A percentile compares a stretch with the other conserved stretches of the same genome.
Conservation (phyloP, 1,139 yeast species). For the Blastobotrys ciferrii region DNA sequence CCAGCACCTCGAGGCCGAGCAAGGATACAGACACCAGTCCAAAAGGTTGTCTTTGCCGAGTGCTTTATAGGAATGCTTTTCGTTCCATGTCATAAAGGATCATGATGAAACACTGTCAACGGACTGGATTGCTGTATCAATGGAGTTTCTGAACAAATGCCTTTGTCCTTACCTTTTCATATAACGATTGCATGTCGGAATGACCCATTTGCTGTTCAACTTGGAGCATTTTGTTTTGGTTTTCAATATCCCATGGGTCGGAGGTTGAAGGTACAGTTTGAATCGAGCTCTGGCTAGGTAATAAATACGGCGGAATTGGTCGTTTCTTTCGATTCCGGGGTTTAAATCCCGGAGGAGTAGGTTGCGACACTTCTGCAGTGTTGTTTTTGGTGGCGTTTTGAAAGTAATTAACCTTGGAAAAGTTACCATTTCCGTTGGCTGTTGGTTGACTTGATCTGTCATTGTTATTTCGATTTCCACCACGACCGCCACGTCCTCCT, state of each 20-base stretch:
- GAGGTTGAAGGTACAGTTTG: constrained; percentile 12
- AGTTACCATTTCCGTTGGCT: not conserved
- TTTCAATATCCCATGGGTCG: constrained; percentile 53
- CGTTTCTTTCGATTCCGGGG: constrained; percentile 13
- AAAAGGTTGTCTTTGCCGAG: too few relatives aligned
- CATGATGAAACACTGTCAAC: too few relatives aligned
- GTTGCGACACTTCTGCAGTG: not conserved
- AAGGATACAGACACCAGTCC: not conserved
- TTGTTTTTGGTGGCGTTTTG: constrained; percentile 3
- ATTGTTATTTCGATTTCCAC: not conserved
- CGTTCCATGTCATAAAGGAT: too few relatives aligned
- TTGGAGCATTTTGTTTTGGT: constrained; percentile 48
- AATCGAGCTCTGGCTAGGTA: constrained; percentile 14
- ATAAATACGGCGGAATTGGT: constrained; percentile 13
- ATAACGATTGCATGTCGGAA: constrained; percentile 50
- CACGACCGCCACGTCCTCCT: constrained; percentile 1
- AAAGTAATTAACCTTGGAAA: constrained; percentile 11
- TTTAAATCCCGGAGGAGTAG: constrained; percentile 13
- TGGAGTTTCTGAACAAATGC: too few relatives aligned
- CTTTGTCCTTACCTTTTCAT: constrained; percentile 44
- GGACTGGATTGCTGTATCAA: too few relatives aligned
- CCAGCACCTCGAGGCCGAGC: not conserved
- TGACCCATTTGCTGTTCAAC: constrained; percentile 40
- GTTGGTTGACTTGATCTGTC: not conserved
- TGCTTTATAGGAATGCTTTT: too few relatives aligned